phyloP scores from a whole-genome alignment of 148 eudicot species.

The Chenopodium berlandieri region DNA sequence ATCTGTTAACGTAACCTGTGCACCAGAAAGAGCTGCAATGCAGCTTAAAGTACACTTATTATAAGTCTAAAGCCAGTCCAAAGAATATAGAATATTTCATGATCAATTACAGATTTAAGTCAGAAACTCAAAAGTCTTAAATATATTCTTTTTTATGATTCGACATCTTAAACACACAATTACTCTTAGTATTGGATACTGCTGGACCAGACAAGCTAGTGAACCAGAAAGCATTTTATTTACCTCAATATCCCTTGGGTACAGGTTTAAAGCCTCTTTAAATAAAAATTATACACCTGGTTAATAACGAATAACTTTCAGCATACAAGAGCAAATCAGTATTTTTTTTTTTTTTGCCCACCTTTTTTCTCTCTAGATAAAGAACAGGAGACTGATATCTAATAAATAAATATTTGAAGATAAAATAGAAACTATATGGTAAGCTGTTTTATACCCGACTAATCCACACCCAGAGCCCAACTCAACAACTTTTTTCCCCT shows the following conservation, averaged over 20 bases:
- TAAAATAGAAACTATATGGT: slow-evolving; percentile 8
- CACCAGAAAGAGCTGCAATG: slow-evolving; percentile 89
- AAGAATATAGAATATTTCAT: background rate
- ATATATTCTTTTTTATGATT: background rate
- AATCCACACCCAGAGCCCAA: slow-evolving; percentile 95
- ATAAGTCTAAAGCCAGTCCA: slow-evolving; percentile 13
- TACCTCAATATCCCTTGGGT: background rate
- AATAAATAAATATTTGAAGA: background rate
- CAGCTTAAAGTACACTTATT: slow-evolving; percentile 49
- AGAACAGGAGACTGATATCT: background rate
- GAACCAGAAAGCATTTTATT: background rate
- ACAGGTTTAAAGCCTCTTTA: background rate
- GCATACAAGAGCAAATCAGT: background rate
- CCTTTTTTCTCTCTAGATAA: background rate
- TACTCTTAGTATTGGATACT: background rate
- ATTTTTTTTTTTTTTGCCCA: background rate
- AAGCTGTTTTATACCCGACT: slow-evolving; percentile 59
- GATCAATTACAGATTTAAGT: background rate
- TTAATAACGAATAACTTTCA: background rate
- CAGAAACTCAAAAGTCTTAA: background rate
- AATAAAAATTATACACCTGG: background rate
- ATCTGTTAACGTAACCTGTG: slow-evolving; percentile 71
- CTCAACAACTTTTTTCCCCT: slow-evolving; percentile 83
- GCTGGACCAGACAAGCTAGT: background rate
- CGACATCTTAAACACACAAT: background rate